Percentiles rank a stretch among this genome's conserved stretches.
Conservation (phyloP, 208 protist genomes). For the Crithidia brevicula region DNA sequence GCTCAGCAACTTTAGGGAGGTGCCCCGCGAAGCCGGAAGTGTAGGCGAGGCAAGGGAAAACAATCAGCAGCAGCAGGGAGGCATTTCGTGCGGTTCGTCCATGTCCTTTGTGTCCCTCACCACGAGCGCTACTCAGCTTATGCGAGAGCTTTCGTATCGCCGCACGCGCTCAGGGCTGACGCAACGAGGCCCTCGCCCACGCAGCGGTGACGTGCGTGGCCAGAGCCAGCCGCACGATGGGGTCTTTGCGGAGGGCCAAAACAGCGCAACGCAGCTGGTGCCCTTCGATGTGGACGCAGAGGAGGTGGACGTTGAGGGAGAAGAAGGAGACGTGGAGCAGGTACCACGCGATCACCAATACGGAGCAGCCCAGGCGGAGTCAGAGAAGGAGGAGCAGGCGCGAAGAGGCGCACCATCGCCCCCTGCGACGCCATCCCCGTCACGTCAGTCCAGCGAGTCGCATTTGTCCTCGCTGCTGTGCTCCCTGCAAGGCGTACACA, state of each 20-base stretch:
- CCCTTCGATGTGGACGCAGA: slow-evolving; percentile 33
- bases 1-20: neutral
- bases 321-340: neutral
- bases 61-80: neutral
- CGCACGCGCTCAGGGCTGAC: slow-evolving; percentile 21
- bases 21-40: too few species aligned
- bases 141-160: slow-evolving; percentile 27
- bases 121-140: slow-evolving; percentile 25
- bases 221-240: neutral
- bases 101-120: slow-evolving; percentile 18
- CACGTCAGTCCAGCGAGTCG: slow-evolving; percentile 18
- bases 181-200: slow-evolving; percentile 14
- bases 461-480: slow-evolving; percentile 18
- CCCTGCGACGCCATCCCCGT: neutral
- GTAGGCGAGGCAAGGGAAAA: neutral
- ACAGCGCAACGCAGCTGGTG: neutral
- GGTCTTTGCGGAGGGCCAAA: neutral
- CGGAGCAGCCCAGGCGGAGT: too few species aligned
- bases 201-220: neutral
- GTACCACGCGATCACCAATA: too few species aligned
- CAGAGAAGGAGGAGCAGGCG: neutral
- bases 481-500: slow-evolving; percentile 10
- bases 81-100: neutral
- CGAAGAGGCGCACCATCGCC: neutral
- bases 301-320: slow-evolving; percentile 1